Evolutionary conservation across 1,139 yeast species (phyloP).

Genomic region (Yamadazyma pseudoaaseri): DNA sequence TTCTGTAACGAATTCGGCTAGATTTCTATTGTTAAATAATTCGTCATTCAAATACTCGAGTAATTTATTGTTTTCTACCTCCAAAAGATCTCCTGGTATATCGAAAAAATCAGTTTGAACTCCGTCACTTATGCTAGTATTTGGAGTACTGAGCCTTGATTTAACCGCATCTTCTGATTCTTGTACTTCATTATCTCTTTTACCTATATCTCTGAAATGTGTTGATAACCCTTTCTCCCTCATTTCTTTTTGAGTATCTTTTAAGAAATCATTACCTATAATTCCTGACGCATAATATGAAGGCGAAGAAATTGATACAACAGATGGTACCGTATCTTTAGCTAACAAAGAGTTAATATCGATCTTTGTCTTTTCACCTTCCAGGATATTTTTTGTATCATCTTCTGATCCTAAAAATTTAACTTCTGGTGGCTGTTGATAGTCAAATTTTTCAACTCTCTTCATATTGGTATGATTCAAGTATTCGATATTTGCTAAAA

Average conservation of each 20-base stretch:
- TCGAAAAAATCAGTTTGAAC: constrained; percentile 6
- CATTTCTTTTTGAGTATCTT: constrained; percentile 1
- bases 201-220: not conserved
- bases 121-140: constrained; percentile 1
- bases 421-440: not conserved
- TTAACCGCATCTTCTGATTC: not conserved
- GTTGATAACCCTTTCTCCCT: not conserved
- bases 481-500: constrained; percentile 11
- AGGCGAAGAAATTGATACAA: constrained; percentile 13
- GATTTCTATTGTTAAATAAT: constrained; percentile 6
- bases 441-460: not conserved
- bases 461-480: constrained; percentile 2
- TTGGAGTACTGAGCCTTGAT: constrained; percentile 2
- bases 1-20: constrained; percentile 10
- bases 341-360: constrained; percentile 1
- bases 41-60: constrained; percentile 8
- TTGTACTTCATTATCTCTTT: not conserved
- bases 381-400: not conserved
- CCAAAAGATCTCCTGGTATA: constrained; percentile 1
- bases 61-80: constrained; percentile 7
- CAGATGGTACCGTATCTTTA: constrained; percentile 5
- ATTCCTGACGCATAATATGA: constrained; percentile 6
- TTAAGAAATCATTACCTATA: constrained; percentile 1
- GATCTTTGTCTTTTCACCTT: constrained; percentile 1
- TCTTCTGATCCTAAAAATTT: too few relatives aligned